These are phyloP conservation scores for Sporisorium iseilematis-ciliati DNA, from an alignment of 1,284 basidiomycete genomes.

Conservation along the genomic window DNA sequence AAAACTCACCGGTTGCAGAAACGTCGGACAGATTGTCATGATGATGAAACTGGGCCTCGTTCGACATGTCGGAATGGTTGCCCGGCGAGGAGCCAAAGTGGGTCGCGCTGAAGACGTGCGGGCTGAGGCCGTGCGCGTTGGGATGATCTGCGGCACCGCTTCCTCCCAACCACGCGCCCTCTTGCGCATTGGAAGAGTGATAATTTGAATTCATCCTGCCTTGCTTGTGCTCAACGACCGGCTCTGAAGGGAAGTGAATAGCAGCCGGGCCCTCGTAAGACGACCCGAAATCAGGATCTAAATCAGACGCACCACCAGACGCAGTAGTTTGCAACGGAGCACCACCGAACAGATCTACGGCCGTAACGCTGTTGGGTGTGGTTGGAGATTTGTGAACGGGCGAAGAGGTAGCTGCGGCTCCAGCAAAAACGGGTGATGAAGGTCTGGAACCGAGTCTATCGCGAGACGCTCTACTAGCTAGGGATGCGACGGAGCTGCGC, in stretches of 20 bases:
- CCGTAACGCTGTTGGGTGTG: constrained; percentile 10
- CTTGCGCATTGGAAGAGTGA: constrained; percentile 29
- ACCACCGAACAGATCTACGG: constrained; percentile 32
- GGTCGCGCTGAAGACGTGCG: constrained; percentile 10
- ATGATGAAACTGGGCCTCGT: constrained; percentile 49
- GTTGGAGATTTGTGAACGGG: constrained; percentile 4
- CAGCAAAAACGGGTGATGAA: constrained; percentile 14
- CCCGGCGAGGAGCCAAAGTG: constrained; percentile 48
- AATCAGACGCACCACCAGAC: constrained; percentile 14
- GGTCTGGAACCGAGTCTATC: constrained; percentile 15
- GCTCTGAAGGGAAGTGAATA: constrained; percentile 4
- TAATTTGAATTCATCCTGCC: constrained; percentile 35
- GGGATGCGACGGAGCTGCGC: constrained; percentile 27
- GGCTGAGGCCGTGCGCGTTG: constrained; percentile 19
- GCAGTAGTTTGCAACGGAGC: constrained; percentile 35
- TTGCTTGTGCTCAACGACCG: background rate
- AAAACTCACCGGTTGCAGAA: constrained; percentile 27
- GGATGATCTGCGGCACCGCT: constrained; percentile 18
- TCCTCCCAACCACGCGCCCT: constrained; percentile 38
- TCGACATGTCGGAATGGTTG: constrained; percentile 49
- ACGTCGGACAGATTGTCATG: constrained; percentile 38
- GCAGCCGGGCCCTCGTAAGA: constrained; percentile 41
- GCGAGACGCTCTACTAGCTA: constrained; percentile 27
- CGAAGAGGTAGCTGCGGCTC: constrained; percentile 11
- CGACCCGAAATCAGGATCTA: constrained; percentile 34